A percentile compares a stretch with the other conserved stretches of the same genome.
These are phyloP conservation scores for Ceratobasidium sp. DNA, from an alignment of 1,284 basidiomycete species.

Conservation along the genomic window DNA sequence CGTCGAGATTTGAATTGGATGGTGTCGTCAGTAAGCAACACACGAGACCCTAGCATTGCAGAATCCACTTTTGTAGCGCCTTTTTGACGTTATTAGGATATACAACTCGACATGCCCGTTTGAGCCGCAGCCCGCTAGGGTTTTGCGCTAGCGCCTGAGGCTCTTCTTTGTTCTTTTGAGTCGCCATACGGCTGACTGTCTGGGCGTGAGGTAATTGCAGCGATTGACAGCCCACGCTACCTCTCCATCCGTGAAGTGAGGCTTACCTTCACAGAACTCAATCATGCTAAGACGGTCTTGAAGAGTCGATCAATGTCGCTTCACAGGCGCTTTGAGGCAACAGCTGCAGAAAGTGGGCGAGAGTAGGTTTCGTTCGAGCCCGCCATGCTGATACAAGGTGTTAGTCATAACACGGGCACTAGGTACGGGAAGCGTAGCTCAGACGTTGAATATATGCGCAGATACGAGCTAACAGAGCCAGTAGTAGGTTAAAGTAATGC, in stretches of 20 bases:
- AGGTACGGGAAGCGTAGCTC: no score
- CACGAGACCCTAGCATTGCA: neutral
- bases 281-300: slow-evolving; percentile 18
- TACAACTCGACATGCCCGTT: slow-evolving; percentile 29
- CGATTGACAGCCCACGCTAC: neutral
- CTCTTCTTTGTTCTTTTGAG: slow-evolving; percentile 4
- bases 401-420: no score
- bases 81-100: slow-evolving; percentile 26
- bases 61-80: slow-evolving; percentile 28
- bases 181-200: slow-evolving; percentile 17
- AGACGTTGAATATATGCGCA: no score
- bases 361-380: no score
- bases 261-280: neutral
- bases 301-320: no score
- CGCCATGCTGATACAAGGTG: no score
- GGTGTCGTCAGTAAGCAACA: slow-evolving; percentile 10
- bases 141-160: slow-evolving; percentile 3
- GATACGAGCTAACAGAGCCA: no score
- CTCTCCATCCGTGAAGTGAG: neutral
- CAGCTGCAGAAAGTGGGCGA: no score
- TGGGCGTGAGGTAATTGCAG: neutral
- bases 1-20: slow-evolving; percentile 17
- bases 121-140: neutral
- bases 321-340: no score
- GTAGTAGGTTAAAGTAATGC: no score